These are phyloP conservation scores for Takashimella koratensis DNA, from an alignment of 1,284 basidiomycete species.

Conservation along the genomic window DNA sequence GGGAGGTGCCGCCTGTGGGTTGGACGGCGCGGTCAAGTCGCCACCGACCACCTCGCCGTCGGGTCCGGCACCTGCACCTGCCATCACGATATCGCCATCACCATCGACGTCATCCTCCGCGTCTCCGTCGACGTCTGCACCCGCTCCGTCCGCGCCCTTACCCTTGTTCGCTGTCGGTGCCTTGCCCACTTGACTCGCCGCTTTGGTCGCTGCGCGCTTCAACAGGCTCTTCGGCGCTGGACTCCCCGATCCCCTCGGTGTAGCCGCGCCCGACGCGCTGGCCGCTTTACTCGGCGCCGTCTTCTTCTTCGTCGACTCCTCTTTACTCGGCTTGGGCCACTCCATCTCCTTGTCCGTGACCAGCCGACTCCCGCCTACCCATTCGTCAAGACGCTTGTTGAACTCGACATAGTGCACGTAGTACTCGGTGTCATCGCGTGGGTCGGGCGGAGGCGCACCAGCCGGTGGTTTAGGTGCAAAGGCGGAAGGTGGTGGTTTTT, in stretches of 20 bases:
- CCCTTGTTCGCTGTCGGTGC: constrained; percentile 47
- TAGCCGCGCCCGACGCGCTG: constrained; percentile 14
- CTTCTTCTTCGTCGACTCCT: constrained; percentile 51
- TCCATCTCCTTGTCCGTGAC: constrained; percentile 83
- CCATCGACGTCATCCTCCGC: constrained; percentile 58
- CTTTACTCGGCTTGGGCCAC: constrained; percentile 63
- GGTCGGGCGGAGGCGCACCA: constrained; percentile 46
- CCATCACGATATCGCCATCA: constrained; percentile 57
- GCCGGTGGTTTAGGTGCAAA: constrained; percentile 61
- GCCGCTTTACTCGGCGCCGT: constrained; percentile 44
- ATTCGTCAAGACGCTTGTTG: constrained; percentile 98
- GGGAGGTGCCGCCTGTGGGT: constrained; percentile 46
- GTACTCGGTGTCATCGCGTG: constrained; percentile 75
- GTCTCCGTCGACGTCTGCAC: constrained; percentile 54
- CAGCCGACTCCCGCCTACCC: constrained; percentile 87
- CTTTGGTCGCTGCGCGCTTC: constrained; percentile 73
- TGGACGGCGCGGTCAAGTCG: constrained; percentile 51
- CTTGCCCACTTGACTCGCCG: constrained; percentile 46
- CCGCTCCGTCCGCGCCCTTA: constrained; percentile 35
- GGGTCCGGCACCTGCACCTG: constrained; percentile 47
- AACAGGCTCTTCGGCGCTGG: constrained; percentile 54
- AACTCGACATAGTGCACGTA: constrained; percentile 98
- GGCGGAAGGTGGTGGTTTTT: constrained; percentile 59
- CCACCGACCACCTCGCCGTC: constrained; percentile 43
- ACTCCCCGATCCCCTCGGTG: constrained; percentile 14